phyloP scores from a whole-genome alignment of 2,329 filamentous ascomycete genomes.

The Hypoxylon sp. region DNA sequence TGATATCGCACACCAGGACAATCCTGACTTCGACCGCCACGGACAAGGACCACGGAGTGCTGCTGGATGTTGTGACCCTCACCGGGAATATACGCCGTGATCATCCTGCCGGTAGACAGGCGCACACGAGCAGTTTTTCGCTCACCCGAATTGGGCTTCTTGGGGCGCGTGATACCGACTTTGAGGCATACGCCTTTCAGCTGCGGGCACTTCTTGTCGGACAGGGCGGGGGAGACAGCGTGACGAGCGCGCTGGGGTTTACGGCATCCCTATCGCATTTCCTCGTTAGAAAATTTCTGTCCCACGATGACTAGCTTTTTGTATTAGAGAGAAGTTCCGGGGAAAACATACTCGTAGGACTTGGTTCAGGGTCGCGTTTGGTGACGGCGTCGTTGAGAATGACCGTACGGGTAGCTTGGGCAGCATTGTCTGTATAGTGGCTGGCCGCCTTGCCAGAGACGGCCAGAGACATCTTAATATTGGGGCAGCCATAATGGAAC shows the following conservation, averaged over 20 bases:
- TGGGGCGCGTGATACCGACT: conserved; percentile 93
- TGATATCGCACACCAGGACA: conserved; percentile 99
- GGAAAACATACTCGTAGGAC: conserved; percentile 69
- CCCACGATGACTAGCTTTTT: not conserved
- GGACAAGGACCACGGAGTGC: conserved; percentile 96
- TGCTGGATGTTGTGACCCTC: conserved; percentile 99
- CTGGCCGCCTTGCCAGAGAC: conserved; percentile 52
- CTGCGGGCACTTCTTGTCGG: conserved; percentile 76
- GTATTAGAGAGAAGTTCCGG: not conserved
- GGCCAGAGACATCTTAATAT: conserved; percentile 53
- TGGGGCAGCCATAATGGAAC: conserved; percentile 51
- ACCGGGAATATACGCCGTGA: conserved; percentile 95
- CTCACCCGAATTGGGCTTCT: conserved; percentile 99
- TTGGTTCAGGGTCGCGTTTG: conserved; percentile 79
- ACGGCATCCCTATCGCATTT: conserved; percentile 75
- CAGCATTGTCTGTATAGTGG: conserved; percentile 51
- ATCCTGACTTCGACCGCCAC: conserved; percentile 93
- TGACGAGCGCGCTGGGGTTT: conserved; percentile 85
- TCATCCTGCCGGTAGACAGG: conserved; percentile 85
- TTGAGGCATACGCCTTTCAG: conserved; percentile 97
- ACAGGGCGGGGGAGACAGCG: conserved; percentile 87
- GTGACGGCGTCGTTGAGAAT: conserved; percentile 72
- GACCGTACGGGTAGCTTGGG: conserved; percentile 55
- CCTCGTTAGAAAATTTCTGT: not conserved
- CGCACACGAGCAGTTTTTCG: conserved; percentile 94